Conservation (phyloP, 208 protist species). For the Crithidia brevicula region DNA sequence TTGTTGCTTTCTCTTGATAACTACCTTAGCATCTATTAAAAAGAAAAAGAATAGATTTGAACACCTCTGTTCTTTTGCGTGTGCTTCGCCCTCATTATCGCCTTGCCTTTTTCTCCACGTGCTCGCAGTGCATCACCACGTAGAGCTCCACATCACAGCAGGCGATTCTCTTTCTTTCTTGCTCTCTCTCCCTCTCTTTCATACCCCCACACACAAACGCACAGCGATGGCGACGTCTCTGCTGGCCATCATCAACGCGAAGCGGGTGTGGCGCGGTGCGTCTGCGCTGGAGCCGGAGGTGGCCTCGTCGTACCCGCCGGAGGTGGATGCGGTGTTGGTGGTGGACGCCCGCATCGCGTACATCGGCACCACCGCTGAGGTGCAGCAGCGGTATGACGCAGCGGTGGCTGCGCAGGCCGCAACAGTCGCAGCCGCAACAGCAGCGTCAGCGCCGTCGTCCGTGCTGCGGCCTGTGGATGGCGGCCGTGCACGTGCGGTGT, state of each 20-base stretch:
- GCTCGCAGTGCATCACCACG: neutral
- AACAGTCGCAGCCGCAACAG: constrained; percentile 6
- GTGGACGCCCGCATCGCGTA: constrained; percentile 40
- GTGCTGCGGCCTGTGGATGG: constrained; percentile 25
- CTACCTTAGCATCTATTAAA: too few relatives aligned
- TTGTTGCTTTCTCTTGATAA: too few relatives aligned
- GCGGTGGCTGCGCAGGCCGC: constrained; percentile 15
- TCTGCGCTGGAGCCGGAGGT: constrained; percentile 26
- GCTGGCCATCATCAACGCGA: constrained; percentile 56
- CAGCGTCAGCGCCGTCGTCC: too few relatives aligned
- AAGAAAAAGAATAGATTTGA: too few relatives aligned
- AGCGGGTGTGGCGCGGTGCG: constrained; percentile 45
- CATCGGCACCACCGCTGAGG: constrained; percentile 42
- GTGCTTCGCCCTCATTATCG: neutral
- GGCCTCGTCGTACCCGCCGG: constrained; percentile 32
- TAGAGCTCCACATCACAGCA: neutral
- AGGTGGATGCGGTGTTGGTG: constrained; percentile 47
- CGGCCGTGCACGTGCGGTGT: constrained; percentile 30
- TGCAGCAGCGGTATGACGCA: constrained; percentile 29
- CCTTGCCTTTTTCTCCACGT: neutral
- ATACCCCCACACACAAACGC: neutral
- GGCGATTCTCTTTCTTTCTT: neutral
- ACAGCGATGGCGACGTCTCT: constrained; percentile 32
- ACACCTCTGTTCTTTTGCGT: neutral
- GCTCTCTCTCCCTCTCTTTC: neutral